Conservation (phyloP, 2,329 filamentous ascomycete species). For the Tolypocladium tundrense region DNA sequence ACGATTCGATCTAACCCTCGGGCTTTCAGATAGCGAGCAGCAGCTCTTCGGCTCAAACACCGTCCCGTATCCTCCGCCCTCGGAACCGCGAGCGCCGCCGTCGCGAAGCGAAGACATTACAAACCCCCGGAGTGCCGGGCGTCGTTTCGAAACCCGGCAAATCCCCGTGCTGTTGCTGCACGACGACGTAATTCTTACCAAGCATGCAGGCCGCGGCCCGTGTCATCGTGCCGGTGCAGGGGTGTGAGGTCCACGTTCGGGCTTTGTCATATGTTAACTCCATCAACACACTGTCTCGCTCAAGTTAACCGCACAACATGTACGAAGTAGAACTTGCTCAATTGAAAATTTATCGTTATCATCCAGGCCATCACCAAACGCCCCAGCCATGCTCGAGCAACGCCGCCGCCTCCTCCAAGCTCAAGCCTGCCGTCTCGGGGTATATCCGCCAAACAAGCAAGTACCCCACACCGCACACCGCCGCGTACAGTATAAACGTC, state of each 20-base stretch:
- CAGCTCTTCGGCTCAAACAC: background rate
- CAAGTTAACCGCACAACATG: background rate
- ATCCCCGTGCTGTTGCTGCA: background rate
- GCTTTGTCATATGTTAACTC: too few relatives aligned
- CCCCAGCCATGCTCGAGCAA: constrained; percentile 68
- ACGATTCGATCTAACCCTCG: too few relatives aligned
- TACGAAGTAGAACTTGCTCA: too few relatives aligned
- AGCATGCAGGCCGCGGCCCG: background rate
- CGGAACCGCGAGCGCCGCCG: background rate
- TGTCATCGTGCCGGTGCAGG: background rate
- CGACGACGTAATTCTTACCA: background rate
- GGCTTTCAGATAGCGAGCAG: too few relatives aligned
- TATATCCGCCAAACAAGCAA: constrained; percentile 62
- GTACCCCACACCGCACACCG: constrained; percentile 61
- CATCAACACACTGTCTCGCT: too few relatives aligned
- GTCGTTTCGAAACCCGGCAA: background rate
- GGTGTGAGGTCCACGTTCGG: background rate
- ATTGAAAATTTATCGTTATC: background rate
- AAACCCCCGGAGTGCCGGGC: background rate
- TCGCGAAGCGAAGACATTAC: background rate
- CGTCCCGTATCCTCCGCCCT: background rate
- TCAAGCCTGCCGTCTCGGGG: constrained; percentile 75
- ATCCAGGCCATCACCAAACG: constrained; percentile 31
- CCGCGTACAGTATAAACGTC: constrained; percentile 75
- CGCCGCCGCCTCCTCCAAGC: constrained; percentile 67